Conservation (phyloP, 306 rosid species). For the Citrullus colocynthis region DNA sequence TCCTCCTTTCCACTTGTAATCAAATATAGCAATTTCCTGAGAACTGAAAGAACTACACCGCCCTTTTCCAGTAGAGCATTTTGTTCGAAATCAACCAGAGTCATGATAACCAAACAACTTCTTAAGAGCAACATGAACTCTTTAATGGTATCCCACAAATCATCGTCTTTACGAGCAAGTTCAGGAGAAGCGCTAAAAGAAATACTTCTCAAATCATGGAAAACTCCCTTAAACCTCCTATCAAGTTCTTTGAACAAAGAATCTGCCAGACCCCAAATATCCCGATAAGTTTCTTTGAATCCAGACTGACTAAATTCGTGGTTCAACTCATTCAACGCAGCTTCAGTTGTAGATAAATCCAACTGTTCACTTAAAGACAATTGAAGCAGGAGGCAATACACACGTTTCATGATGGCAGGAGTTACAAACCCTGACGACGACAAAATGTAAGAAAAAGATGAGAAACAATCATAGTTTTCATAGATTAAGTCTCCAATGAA, state of each 20-base stretch:
- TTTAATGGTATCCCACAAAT: slow-evolving; percentile 21
- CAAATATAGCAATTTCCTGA: slow-evolving; percentile 22
- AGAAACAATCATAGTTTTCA: not conserved
- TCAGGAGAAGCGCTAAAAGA: slow-evolving; percentile 1
- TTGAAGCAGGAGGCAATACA: slow-evolving; percentile 17
- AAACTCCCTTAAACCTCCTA: slow-evolving; percentile 19
- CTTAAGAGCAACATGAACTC: slow-evolving; percentile 42
- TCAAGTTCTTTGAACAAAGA: slow-evolving; percentile 36
- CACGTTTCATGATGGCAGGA: slow-evolving; percentile 18
- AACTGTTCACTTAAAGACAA: slow-evolving; percentile 8
- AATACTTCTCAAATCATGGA: slow-evolving; percentile 15
- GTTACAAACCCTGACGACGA: slow-evolving; percentile 17
- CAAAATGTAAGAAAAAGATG: not conserved
- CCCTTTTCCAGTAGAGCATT: slow-evolving; percentile 21
- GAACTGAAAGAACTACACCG: slow-evolving; percentile 20
- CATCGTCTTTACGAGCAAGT: slow-evolving; percentile 10
- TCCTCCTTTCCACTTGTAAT: slow-evolving; percentile 14
- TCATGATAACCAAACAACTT: slow-evolving; percentile 38
- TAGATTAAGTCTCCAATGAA: not conserved
- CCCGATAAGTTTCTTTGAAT: slow-evolving; percentile 2
- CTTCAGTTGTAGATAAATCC: not conserved
- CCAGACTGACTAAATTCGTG: slow-evolving; percentile 6
- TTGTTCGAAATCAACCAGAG: slow-evolving; percentile 22
- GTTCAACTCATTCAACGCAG: not conserved
- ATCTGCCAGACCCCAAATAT: slow-evolving; percentile 19